Conservation (phyloP, 352 stramenopile genomes). For the Globisporangium irregulare region DNA sequence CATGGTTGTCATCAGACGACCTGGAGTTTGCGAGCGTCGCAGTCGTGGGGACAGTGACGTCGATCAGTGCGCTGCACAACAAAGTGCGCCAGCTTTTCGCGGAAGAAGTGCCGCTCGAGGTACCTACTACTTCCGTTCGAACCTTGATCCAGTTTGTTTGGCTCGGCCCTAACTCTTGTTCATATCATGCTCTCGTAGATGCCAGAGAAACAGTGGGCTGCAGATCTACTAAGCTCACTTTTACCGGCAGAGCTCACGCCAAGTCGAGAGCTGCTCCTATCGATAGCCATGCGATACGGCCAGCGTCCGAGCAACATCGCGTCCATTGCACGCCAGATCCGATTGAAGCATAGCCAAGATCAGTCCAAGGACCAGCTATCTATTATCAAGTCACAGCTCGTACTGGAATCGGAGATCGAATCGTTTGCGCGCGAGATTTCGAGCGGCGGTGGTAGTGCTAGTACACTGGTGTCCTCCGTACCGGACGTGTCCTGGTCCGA, state of each 20-base stretch:
- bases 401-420: slow-evolving; percentile 44
- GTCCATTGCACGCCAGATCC: slow-evolving; percentile 50
- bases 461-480: slow-evolving; percentile 39
- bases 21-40: slow-evolving; percentile 30
- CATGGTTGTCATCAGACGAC: slow-evolving; percentile 23
- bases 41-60: slow-evolving; percentile 65
- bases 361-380: neutral
- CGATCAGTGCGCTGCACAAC: slow-evolving; percentile 44
- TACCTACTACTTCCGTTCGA: slow-evolving; percentile 18
- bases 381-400: neutral
- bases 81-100: slow-evolving; percentile 76
- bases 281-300: slow-evolving; percentile 67
- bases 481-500: slow-evolving; percentile 69
- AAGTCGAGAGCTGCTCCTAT: slow-evolving; percentile 30
- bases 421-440: slow-evolving; percentile 45
- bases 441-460: slow-evolving; percentile 20
- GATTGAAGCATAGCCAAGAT: neutral
- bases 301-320: slow-evolving; percentile 73
- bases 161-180: neutral
- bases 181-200: slow-evolving; percentile 15
- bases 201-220: slow-evolving; percentile 55
- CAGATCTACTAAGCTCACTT: slow-evolving; percentile 42
- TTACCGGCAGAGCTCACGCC: slow-evolving; percentile 20
- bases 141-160: neutral
- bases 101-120: slow-evolving; percentile 70